Conservation (phyloP, 768 basidiomycete species). For the Amanita inopinata region DNA sequence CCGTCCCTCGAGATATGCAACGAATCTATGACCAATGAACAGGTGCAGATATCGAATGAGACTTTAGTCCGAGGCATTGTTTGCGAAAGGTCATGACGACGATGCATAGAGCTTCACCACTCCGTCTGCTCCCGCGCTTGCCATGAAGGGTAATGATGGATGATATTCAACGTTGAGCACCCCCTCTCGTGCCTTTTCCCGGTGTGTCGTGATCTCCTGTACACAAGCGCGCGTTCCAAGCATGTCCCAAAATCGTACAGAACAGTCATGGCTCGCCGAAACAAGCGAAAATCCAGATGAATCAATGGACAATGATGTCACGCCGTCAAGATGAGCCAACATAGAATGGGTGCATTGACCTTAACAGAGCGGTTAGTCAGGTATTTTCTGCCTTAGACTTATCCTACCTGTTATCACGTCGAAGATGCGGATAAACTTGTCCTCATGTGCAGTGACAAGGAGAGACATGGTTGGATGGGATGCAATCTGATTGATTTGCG, state of each 20-base stretch:
- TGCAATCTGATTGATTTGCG: constrained; percentile 78
- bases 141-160: constrained; percentile 75
- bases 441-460: constrained; percentile 87
- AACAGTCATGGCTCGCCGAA: constrained; percentile 90
- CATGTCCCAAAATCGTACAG: constrained; percentile 90
- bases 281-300: constrained; percentile 81
- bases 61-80: too few relatives aligned
- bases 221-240: constrained; percentile 70
- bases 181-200: constrained; percentile 85
- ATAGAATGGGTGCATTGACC: constrained; percentile 87
- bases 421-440: constrained; percentile 87
- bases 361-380: constrained; percentile 17
- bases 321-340: constrained; percentile 83
- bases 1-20: constrained; percentile 4
- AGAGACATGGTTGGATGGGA: constrained; percentile 88
- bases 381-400: not conserved
- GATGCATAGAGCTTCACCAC: constrained; percentile 87
- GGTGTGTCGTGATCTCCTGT: constrained; percentile 85
- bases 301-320: constrained; percentile 86
- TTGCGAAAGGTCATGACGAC: constrained; percentile 40
- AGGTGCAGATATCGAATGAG: not conserved
- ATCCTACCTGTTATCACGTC: constrained; percentile 70
- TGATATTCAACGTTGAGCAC: constrained; percentile 85
- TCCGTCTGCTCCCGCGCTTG: constrained; percentile 93
- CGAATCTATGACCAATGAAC: not conserved